Evolutionary conservation across 345 rosid genomes (phyloP), one percentile per base, ranked within the genome.

Genomic region (Turnera subulata): DNA sequence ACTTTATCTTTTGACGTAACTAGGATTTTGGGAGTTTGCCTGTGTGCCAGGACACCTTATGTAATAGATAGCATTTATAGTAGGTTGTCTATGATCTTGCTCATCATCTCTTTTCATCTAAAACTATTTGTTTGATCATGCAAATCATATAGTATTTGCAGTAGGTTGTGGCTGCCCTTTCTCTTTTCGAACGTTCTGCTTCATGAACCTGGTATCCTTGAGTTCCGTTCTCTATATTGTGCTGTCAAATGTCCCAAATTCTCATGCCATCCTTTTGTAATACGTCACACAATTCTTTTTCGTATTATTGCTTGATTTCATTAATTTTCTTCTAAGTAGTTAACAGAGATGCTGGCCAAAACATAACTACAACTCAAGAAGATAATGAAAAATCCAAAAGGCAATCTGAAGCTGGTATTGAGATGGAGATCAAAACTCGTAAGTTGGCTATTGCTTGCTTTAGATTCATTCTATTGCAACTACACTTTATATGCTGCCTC

Each of bases 341-440:
- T 57, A 52, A 26, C 56, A 37, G 24, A 29, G 53, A 58, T 46
- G 40, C 46, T 43, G 62, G 49, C 3, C 19, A 57, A 24, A 64
- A 20, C 46, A 17, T n/a, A 16, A 2, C 8, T 21, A 23, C 33
- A 55, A 21, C 10, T 32, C 35, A 56, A 26, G 59, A 47, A 4
- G 47, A 55, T 43, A 23, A 10, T 25, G 32, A 38, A n/a, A 45
- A 45, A 21, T 22, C 48, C 59, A 35, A n/a, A 24, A 22, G 46
- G 56, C 38, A 26, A 46, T 42, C 44, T 19, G 18, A 40, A 32
- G 60, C 44, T 65, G 44, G 37, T 22, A 32, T 35, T 50, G 57
- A 17, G 39, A 39, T 46, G 8, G 29, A 59, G 45, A 52, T 25
- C 29, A 50, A 11, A 51, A 56, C n/a, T n/a, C n/a, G n/a, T 66